Evolutionary conservation across 202 grass and related monocot genomes (phyloP).

Genomic region (Elaeis oleifera): DNA sequence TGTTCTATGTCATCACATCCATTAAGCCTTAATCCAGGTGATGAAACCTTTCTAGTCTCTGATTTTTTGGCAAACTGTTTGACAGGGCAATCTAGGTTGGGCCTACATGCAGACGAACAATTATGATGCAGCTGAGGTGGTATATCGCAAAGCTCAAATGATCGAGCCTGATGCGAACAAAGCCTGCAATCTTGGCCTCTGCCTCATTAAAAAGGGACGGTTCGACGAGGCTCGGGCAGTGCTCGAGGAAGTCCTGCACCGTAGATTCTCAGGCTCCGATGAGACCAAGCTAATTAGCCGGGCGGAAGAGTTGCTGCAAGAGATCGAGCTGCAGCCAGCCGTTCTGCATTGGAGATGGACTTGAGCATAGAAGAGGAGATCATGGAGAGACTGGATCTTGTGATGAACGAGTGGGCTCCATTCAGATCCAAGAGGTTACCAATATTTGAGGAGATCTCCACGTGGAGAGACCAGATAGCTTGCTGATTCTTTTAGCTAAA

Average conservation of each 20-base stretch:
- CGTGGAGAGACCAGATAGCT: slow-evolving; percentile 38
- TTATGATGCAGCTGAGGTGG: slow-evolving; percentile 83
- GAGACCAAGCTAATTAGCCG: slow-evolving; percentile 39
- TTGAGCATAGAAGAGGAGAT: slow-evolving; percentile 36
- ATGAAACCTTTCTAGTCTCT: too few relatives aligned
- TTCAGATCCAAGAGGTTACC: slow-evolving; percentile 52
- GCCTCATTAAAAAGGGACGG: slow-evolving; percentile 59
- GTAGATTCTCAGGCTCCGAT: slow-evolving; percentile 20
- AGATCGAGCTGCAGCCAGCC: slow-evolving; percentile 28
- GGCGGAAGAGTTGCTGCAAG: slow-evolving; percentile 41
- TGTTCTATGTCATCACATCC: too few relatives aligned
- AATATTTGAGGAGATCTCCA: slow-evolving; percentile 77
- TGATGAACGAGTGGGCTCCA: slow-evolving; percentile 41
- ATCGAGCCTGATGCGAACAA: slow-evolving; percentile 87
- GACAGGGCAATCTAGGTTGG: slow-evolving; percentile 83
- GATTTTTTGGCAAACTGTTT: not conserved
- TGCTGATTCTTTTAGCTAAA: slow-evolving; percentile 19
- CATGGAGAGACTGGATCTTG: slow-evolving; percentile 46
- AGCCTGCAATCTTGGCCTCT: slow-evolving; percentile 75
- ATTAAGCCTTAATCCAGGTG: too few relatives aligned
- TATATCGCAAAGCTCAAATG: slow-evolving; percentile 91
- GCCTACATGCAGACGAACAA: slow-evolving; percentile 94
- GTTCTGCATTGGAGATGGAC: not conserved
- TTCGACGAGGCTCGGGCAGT: slow-evolving; percentile 43
- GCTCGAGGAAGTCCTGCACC: slow-evolving; percentile 34